phyloP scores from a whole-genome alignment of 805 yeast species.

The Zygosaccharomyces kombuchaensis region DNA sequence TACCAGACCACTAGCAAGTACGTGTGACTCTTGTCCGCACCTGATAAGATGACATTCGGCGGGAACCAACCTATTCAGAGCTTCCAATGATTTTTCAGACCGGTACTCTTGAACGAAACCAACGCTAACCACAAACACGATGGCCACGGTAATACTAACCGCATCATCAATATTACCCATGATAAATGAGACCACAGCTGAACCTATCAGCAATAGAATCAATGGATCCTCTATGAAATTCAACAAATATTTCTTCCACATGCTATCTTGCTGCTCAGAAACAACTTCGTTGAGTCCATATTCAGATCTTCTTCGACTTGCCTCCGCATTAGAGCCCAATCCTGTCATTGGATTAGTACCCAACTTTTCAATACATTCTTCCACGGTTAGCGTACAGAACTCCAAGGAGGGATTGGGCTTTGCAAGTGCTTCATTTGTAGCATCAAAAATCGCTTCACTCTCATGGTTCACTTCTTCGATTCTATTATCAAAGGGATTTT shows the following conservation, averaged over 20 bases:
- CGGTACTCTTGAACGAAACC: slow-evolving; percentile 97
- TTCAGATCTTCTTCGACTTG: slow-evolving; percentile 60
- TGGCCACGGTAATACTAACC: slow-evolving; percentile 86
- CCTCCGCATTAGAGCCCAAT: slow-evolving; percentile 63
- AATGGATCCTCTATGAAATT: slow-evolving; percentile 89
- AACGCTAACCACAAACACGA: slow-evolving; percentile 87
- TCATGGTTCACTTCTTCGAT: slow-evolving; percentile 6
- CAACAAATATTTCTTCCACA: slow-evolving; percentile 66
- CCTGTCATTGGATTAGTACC: slow-evolving; percentile 61
- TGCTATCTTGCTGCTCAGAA: slow-evolving; percentile 69
- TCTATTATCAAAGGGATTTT: slow-evolving; percentile 33
- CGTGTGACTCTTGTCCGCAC: slow-evolving; percentile 71
- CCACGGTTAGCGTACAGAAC: slow-evolving; percentile 57
- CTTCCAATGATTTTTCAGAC: slow-evolving; percentile 91
- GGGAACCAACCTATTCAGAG: slow-evolving; percentile 88
- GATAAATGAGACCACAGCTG: slow-evolving; percentile 78
- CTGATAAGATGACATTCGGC: slow-evolving; percentile 93
- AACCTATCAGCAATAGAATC: slow-evolving; percentile 80
- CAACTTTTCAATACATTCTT: slow-evolving; percentile 60
- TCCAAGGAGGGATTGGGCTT: slow-evolving; percentile 53
- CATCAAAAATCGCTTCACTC: slow-evolving; percentile 13
- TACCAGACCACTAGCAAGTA: slow-evolving; percentile 79
- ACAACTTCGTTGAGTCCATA: slow-evolving; percentile 81
- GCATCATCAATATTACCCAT: slow-evolving; percentile 99
- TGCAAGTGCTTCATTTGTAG: slow-evolving; percentile 27